phyloP scores from a whole-genome alignment of 2,329 filamentous ascomycete species.

The Ophiognomonia clavigignenti-juglandacearum region DNA sequence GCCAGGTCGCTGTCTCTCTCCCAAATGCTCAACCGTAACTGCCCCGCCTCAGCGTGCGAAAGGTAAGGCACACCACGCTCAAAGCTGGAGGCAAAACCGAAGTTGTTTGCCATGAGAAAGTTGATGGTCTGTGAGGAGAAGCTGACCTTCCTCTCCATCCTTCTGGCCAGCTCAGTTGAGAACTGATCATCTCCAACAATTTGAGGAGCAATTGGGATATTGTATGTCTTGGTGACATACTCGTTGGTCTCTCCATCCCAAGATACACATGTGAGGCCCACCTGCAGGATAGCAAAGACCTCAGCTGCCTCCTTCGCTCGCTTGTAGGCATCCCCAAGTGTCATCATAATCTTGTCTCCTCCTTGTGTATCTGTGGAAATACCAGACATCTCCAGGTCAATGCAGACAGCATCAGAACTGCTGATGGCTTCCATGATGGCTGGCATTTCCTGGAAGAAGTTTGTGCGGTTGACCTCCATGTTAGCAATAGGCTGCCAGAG shows the following conservation, averaged over 20 bases:
- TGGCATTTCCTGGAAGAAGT: conserved; percentile 27
- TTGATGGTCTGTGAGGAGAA: conserved; percentile 24
- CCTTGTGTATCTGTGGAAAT: conserved; percentile 17
- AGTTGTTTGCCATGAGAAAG: conserved; percentile 24
- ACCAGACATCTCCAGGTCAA: conserved; percentile 36
- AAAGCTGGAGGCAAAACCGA: conserved; percentile 23
- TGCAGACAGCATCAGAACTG: conserved; percentile 25
- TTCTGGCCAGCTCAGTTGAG: conserved; percentile 16
- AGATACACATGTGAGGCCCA: conserved; percentile 31
- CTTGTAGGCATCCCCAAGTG: conserved; percentile 23
- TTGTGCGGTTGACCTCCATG: conserved; percentile 24
- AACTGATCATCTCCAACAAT: conserved; percentile 15
- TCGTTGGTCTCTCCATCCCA: conserved; percentile 14
- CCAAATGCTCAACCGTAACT: conserved; percentile 12
- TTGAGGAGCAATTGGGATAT: conserved; percentile 26
- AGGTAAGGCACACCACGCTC: conserved; percentile 28
- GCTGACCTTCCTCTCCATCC: conserved; percentile 23
- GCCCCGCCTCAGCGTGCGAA: conserved; percentile 20
- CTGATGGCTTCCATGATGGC: conserved; percentile 25
- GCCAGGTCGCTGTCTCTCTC: neutral
- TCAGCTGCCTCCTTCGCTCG: conserved; percentile 24
- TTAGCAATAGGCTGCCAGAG: neutral
- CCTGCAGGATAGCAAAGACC: conserved; percentile 28
- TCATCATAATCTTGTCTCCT: neutral
- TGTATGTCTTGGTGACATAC: conserved; percentile 25